Conservation (phyloP, 805 yeast genomes). For the Schwanniomyces yamadae region DNA sequence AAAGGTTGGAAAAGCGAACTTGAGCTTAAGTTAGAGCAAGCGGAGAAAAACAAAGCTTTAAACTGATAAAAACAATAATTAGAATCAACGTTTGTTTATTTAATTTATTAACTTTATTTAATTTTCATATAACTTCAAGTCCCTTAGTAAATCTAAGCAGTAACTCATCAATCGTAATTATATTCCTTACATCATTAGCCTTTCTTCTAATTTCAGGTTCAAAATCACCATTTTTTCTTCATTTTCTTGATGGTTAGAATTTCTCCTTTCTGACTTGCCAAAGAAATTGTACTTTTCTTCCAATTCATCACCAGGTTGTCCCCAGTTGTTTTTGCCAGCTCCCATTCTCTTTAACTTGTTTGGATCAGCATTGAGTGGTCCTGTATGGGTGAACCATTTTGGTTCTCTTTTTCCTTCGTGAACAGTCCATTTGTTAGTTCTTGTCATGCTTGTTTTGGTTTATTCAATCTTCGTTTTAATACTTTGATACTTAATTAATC, state of each 20-base stretch:
- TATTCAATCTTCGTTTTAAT: too few species aligned
- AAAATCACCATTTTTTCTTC: slow-evolving; percentile 27
- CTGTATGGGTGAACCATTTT: slow-evolving; percentile 78
- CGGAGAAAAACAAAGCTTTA: slow-evolving; percentile 6
- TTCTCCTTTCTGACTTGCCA: slow-evolving; percentile 32
- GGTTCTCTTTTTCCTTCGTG: slow-evolving; percentile 58
- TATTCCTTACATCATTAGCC: slow-evolving; percentile 1
- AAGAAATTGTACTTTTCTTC: slow-evolving; percentile 44
- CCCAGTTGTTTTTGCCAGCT: slow-evolving; percentile 88
- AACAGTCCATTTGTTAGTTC: slow-evolving; percentile 75
- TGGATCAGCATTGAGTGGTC: slow-evolving; percentile 67
- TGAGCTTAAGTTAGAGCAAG: slow-evolving; percentile 30
- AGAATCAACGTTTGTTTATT: too few species aligned
- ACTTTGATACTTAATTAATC: too few species aligned
- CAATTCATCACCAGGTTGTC: slow-evolving; percentile 75
- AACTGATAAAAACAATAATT: too few species aligned
- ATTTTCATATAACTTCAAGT: too few species aligned
- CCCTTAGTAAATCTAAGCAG: too few species aligned
- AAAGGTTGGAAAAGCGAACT: slow-evolving; percentile 77
- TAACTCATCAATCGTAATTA: too few species aligned
- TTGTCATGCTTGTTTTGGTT: slow-evolving; percentile 51
- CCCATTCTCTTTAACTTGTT: slow-evolving; percentile 79
- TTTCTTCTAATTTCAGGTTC: slow-evolving; percentile 19
- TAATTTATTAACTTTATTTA: too few species aligned
- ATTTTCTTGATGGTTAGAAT: slow-evolving; percentile 38